Evolutionary conservation across 208 protist species (phyloP).

Genomic region (Kentomonas sorsogonicus): DNA sequence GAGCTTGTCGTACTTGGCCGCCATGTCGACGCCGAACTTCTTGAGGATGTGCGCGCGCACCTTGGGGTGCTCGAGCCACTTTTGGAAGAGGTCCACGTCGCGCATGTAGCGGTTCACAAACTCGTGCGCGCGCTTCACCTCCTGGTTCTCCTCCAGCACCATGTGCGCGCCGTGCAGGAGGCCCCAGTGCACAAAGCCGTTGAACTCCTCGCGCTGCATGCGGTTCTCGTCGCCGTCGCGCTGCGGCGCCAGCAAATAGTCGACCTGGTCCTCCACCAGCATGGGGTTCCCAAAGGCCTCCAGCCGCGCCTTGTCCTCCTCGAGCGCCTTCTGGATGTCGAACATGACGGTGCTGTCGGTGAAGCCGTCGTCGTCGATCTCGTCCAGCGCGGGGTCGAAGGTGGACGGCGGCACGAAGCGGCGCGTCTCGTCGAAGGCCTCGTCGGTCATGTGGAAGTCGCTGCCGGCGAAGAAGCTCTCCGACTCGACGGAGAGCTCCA

Average conservation of each 20-base stretch:
- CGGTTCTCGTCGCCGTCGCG: constrained; percentile 79
- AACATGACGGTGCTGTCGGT: constrained; percentile 72
- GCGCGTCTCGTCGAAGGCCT: constrained; percentile 68
- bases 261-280: constrained; percentile 80
- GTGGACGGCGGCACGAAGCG: constrained; percentile 71
- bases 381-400: constrained; percentile 80
- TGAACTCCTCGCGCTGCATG: constrained; percentile 81
- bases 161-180: constrained; percentile 84
- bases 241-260: constrained; percentile 75
- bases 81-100: constrained; percentile 86
- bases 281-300: constrained; percentile 88
- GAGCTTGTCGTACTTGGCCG: constrained; percentile 81
- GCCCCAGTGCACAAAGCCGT: constrained; percentile 87
- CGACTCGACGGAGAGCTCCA: constrained; percentile 64
- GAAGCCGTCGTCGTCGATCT: constrained; percentile 81
- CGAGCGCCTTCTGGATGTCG: constrained; percentile 78
- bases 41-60: constrained; percentile 83
- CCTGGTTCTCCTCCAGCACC: constrained; percentile 81
- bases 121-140: constrained; percentile 80
- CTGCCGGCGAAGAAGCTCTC: constrained; percentile 68
- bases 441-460: constrained; percentile 78
- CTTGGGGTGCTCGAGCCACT: constrained; percentile 87
- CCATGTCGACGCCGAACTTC: constrained; percentile 82
- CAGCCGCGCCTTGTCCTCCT: constrained; percentile 75
- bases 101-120: constrained; percentile 90